Percentiles rank a stretch among this genome's conserved stretches.
Evolutionary conservation across 2,329 filamentous ascomycete species (phyloP).

Genomic region (Neobulgaria alba): DNA sequence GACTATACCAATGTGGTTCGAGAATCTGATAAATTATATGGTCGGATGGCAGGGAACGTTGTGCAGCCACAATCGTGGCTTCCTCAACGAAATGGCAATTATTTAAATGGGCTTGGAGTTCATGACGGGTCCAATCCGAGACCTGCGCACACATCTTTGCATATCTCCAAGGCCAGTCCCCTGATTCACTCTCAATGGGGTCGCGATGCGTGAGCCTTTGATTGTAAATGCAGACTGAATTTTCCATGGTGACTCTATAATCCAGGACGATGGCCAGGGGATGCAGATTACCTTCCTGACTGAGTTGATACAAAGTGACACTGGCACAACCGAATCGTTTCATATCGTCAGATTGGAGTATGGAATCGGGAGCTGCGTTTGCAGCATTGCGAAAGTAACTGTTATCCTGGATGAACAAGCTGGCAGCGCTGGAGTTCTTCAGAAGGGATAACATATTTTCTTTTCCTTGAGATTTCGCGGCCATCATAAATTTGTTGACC

Average conservation of each 20-base stretch:
- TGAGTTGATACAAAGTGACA: conserved; percentile 36
- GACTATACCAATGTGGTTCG: conserved; percentile 33
- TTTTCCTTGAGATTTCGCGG: conserved; percentile 11
- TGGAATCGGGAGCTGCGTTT: neutral
- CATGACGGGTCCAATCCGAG: conserved; percentile 41
- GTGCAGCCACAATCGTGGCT: conserved; percentile 37
- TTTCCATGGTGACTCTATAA: conserved; percentile 34
- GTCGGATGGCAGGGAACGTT: conserved; percentile 30
- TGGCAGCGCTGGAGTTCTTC: conserved; percentile 5
- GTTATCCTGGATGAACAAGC: conserved; percentile 22
- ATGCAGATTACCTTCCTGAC: conserved; percentile 37
- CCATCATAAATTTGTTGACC: conserved; percentile 13
- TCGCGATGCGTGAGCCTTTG: conserved; percentile 30
- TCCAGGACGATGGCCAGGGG: conserved; percentile 41
- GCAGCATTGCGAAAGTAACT: conserved; percentile 22
- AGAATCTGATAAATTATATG: conserved; percentile 13
- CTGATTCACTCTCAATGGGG: conserved; percentile 24
- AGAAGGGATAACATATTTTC: conserved; percentile 11
- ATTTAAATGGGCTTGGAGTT: conserved; percentile 39
- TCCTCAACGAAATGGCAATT: conserved; percentile 41
- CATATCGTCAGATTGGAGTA: conserved; percentile 9
- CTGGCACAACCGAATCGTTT: conserved; percentile 29
- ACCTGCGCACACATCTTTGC: conserved; percentile 42
- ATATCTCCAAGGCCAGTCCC: conserved; percentile 44
- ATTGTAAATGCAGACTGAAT: conserved; percentile 43